Base-by-base conservation (phyloP, 805 yeast species). In the Candida manassasensis region DNA sequence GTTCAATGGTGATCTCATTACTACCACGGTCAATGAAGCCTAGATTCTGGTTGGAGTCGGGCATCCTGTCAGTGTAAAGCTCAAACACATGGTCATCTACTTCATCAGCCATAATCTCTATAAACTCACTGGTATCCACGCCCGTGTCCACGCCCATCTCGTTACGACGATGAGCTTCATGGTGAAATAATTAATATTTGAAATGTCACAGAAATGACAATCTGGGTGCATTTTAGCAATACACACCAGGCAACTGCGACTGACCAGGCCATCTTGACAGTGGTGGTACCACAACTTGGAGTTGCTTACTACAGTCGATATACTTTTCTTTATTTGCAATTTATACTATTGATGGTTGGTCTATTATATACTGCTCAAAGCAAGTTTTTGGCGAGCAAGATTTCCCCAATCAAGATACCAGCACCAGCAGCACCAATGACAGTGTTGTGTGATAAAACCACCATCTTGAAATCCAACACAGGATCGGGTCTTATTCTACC, bases 391-490 rank as follows among this genome's bases (percentile, higher is more conserved):
- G 89, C 89, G 41, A 75, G 63, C 50, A 93, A 72, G 37, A 88
- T 71, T 69, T 93, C 98, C 35, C 95, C 98, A 58, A 93, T 93
- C 61, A 93, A 77, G 42, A 93, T 73, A 61, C 98, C 98, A 6
- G 97, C 84, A 59, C 98, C 98, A 17, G 98, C 98, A 54, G 98
- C 98, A 55, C 98, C 98, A 48, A 93, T 86, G 52, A 93, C 76
- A 37, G 98, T 93, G 73, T 93, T 93, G 64, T 93, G 98, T 18
- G 97, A 89, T 47, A 93, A 70, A n/a, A 88, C 93, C 37, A 93
- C 96, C 89, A 93, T 90, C 69, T 93, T 93, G 70, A 75, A 79
- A 61, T 93, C 98, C 49, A 93, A 73, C 9, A 93, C 86, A 6
- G 95, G 88, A 58, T 93, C 98, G 49, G 79, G 84, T 69, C 98